Evolutionary conservation across 495 filamentous ascomycete genomes (phyloP), one percentile per base, ranked within the genome.

Genomic region (Xeromyces bisporus): DNA sequence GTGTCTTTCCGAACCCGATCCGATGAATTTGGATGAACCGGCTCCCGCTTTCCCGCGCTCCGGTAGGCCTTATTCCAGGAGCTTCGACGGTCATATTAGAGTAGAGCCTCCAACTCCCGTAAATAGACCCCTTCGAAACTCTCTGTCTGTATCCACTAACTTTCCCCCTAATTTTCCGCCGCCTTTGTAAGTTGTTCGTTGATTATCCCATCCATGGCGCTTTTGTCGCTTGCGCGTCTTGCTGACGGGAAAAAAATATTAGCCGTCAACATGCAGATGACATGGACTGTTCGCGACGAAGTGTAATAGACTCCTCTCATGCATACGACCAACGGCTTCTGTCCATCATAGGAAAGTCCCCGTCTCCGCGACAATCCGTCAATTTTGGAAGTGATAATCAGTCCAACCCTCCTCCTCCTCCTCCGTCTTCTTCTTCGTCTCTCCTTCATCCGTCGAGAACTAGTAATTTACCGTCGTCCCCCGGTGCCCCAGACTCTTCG

Each of bases 261-360:
- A n/a, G n/a, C n/a, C n/a, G 37, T 56, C 77, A 60, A 56, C 60
- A 73, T 35, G 68, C 66, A 32, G 68, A 70, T 29, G 72, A 75
- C 45, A 58, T 51, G 26, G 63, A 71, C 27, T 56, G 74, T 24
- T 72, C 67, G 28, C 57, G 66, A 37, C 49, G 61, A 26, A 62
- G 69, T 31, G 53, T 73, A 20, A 63, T 68, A 46, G 71, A 64
- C 35, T 71, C 67, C 6, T 75, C 69, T 10, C 71, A 80, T 41
- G 70, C 71, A 16, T 89, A 89, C 43, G 84, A 91, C 41, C 76
- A 76, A 46, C 75, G 77, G 35, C 55, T 87, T 31, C 53, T 89
- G 15, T 80, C 79, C 27, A 86, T 80, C 46, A 75, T 73, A 60
- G 60, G 80, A 56, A 67, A 73, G 54, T 47, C 66, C 33, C 59